These are phyloP conservation scores for Aspergillus sp. DNA, from an alignment of 2,329 filamentous ascomycete genomes.

Conservation along the genomic window DNA sequence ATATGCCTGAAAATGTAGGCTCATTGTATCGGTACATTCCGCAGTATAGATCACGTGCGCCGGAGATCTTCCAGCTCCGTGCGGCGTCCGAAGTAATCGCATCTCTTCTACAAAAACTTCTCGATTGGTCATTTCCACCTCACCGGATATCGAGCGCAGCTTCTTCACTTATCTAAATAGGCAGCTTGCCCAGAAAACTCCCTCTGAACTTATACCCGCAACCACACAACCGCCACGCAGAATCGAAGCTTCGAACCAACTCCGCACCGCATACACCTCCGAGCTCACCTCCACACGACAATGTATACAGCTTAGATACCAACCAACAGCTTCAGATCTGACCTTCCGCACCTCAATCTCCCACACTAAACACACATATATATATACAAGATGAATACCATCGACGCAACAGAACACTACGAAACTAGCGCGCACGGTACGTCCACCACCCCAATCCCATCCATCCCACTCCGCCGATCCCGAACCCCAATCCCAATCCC, in stretches of 20 bases:
- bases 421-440: constrained; percentile 50
- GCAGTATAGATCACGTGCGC: constrained; percentile 3
- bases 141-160: neutral
- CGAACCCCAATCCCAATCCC: no score
- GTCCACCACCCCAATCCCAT: constrained; percentile 14
- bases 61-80: neutral
- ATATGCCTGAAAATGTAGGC: neutral
- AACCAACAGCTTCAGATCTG: neutral
- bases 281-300: neutral
- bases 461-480: neutral
- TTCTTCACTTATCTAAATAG: neutral
- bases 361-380: neutral
- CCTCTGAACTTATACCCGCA: neutral
- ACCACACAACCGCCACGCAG: neutral
- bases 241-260: neutral
- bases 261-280: neutral
- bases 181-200: neutral
- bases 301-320: neutral
- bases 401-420: constrained; percentile 63
- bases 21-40: neutral
- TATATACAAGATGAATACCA: constrained; percentile 58
- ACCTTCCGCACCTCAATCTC: neutral
- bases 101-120: neutral
- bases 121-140: neutral
- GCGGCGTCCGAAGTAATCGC: neutral